Evolutionary conservation across 169 alveolate genomes (phyloP), one percentile per base, ranked within the genome.

Genomic region (Amoebophrya sp.): DNA sequence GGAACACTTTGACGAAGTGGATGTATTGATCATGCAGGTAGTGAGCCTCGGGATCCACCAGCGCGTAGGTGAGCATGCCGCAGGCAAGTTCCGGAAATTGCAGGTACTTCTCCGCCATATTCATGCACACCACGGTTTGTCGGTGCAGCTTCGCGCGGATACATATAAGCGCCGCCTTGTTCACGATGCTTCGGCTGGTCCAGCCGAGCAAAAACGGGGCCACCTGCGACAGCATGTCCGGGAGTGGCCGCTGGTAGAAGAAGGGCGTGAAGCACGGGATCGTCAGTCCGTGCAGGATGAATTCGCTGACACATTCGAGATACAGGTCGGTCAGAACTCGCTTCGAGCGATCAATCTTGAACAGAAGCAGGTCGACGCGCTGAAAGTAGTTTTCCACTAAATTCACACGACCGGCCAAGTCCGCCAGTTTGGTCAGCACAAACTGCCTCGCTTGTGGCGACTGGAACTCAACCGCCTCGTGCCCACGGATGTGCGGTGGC

Each of bases 181-280:
- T 66, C 83, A 66, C 83, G 83, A 66, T 66, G 35, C 35, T 25
- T 1, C 83, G 83, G 10, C 35, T 12, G 12, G 38, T 66, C 83
- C 83, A 66, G 32, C 39, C 83, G 10, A 66, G 35, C 32, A 66
- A 25, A 25, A 66, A 66, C 35, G 83, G 83, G 38, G 83, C 83
- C 83, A 66, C 83, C 83, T 66, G 83, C 83, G 83, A 66, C 83
- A 66, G 83, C 83, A 66, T 66, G 83, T 66, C 83, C 32, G 83
- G 83, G 12, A 66, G 1, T n/a, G 83, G 83, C 32, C 83, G 1
- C 32, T 66, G 83, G 83, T 66, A 66, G 83, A 66, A 66, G 35
- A 66, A 66, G 35, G 29, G 38, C 32, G 18, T 25, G 83, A 66
- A 66, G 35, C 83, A 66, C 35, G 83, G 83, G 0, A 66, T 66